Percentiles rank a stretch among this genome's conserved stretches.
Conservation (phyloP, 2,329 filamentous ascomycete genomes). For the Bipolaris cookei region DNA sequence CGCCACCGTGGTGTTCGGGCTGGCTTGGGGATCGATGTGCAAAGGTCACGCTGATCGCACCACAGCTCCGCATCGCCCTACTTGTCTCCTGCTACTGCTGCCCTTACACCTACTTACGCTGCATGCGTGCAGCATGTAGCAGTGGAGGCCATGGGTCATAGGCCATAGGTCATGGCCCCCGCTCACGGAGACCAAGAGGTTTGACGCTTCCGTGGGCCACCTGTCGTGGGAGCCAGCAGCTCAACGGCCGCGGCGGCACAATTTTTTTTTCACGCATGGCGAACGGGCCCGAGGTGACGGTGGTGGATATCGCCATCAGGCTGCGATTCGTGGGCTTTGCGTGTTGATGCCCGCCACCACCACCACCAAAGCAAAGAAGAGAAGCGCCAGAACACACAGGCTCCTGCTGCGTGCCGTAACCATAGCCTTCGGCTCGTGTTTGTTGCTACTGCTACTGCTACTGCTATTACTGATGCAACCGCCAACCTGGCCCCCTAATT, state of each 20-base stretch:
- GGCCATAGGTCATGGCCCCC: constrained; percentile 9
- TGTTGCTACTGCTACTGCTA: neutral
- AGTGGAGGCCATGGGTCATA: no score
- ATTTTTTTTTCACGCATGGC: constrained; percentile 32
- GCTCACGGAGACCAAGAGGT: constrained; percentile 4
- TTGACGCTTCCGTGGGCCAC: constrained; percentile 10
- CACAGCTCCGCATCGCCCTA: constrained; percentile 15
- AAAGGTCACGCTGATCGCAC: constrained; percentile 24
- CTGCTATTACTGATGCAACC: neutral
- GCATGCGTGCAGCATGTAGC: no score
- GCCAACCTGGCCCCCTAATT: constrained; percentile 28
- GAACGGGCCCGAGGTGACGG: constrained; percentile 18
- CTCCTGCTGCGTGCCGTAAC: neutral
- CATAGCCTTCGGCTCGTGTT: neutral
- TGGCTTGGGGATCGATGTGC: constrained; percentile 22
- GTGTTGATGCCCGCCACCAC: constrained; percentile 6
- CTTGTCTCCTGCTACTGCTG: no score
- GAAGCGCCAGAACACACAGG: neutral
- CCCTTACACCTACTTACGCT: no score
- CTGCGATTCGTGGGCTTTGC: constrained; percentile 10
- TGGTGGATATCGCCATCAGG: constrained; percentile 3
- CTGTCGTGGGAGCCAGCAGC: constrained; percentile 23
- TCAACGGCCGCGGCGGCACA: constrained; percentile 28
- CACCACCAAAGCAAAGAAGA: constrained; percentile 10
- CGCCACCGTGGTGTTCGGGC: constrained; percentile 21